These are phyloP conservation scores for Primulina tabacum DNA, from an alignment of 257 asterid genomes.

Conservation along the genomic window DNA sequence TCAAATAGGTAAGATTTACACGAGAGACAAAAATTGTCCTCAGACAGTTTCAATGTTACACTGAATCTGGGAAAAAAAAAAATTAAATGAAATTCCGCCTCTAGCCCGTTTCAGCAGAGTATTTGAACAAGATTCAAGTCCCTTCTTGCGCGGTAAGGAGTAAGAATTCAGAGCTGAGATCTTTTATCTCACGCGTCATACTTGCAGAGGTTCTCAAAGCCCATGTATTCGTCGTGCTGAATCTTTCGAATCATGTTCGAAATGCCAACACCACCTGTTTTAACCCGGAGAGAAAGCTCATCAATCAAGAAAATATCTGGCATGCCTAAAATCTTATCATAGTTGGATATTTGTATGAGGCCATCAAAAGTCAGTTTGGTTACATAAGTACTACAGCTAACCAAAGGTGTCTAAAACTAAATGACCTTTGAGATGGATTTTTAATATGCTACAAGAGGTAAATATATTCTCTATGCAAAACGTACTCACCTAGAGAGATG, in stretches of 20 bases:
- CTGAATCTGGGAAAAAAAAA: not conserved
- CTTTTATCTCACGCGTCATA: conserved; percentile 25
- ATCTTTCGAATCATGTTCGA: conserved; percentile 86
- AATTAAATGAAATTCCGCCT: not conserved
- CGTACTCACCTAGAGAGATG: conserved; percentile 66
- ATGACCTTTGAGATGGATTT: not conserved
- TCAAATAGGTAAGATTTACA: not conserved
- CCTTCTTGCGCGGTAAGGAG: not conserved
- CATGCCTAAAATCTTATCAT: not conserved
- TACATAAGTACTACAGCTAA: not conserved
- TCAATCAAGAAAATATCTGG: not conserved
- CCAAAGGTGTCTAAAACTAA: not conserved
- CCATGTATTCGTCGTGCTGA: conserved; percentile 77
- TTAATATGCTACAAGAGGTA: not conserved
- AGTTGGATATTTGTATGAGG: not conserved
- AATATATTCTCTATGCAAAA: not conserved
- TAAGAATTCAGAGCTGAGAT: not conserved
- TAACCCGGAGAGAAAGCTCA: conserved; percentile 13
- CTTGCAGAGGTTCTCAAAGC: conserved; percentile 90
- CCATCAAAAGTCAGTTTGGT: not conserved
- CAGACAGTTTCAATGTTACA: not conserved
- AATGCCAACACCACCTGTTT: conserved; percentile 91
- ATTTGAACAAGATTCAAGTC: not conserved
- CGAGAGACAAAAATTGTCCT: not conserved
- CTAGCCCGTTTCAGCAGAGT: not conserved